Evolutionary conservation across 2,329 filamentous ascomycete genomes (phyloP).

Genomic region (Xylariales sp.): DNA sequence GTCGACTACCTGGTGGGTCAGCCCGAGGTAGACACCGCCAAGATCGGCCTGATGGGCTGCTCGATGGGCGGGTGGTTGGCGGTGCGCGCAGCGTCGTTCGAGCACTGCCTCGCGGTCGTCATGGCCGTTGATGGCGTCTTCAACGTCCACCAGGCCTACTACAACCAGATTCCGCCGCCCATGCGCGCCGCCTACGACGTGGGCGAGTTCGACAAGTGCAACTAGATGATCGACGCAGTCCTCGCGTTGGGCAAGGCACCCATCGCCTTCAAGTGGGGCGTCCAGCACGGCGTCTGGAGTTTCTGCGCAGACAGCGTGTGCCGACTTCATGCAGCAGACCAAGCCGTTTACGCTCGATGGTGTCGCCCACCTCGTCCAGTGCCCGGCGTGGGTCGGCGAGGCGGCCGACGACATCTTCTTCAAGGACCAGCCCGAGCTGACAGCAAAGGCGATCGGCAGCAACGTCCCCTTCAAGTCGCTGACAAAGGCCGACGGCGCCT

Average conservation of each 20-base stretch:
- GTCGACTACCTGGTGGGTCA: neutral
- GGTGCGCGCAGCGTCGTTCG: constrained; percentile 36
- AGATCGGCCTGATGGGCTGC: constrained; percentile 32
- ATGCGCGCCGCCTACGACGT: neutral
- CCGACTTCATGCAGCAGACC: constrained; percentile 1
- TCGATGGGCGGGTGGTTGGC: constrained; percentile 37
- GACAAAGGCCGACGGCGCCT: too few relatives aligned
- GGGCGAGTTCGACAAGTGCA: neutral
- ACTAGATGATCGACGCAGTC: neutral
- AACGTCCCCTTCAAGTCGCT: too few relatives aligned
- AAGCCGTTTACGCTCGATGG: neutral
- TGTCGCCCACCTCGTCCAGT: constrained; percentile 6
- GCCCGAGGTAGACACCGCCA: constrained; percentile 18
- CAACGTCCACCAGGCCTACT: constrained; percentile 14
- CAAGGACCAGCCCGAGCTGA: constrained; percentile 21
- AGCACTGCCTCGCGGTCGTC: constrained; percentile 33
- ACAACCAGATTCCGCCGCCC: neutral
- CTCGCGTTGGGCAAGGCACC: neutral
- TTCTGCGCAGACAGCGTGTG: neutral
- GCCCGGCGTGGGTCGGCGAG: constrained; percentile 16
- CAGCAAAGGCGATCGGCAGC: too few relatives aligned
- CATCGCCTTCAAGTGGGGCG: neutral
- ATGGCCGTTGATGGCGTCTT: constrained; percentile 35
- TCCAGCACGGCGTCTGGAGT: neutral
- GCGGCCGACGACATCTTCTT: constrained; percentile 20